Conservation (phyloP, 148 eudicot species). For the Talinum fruticosum region DNA sequence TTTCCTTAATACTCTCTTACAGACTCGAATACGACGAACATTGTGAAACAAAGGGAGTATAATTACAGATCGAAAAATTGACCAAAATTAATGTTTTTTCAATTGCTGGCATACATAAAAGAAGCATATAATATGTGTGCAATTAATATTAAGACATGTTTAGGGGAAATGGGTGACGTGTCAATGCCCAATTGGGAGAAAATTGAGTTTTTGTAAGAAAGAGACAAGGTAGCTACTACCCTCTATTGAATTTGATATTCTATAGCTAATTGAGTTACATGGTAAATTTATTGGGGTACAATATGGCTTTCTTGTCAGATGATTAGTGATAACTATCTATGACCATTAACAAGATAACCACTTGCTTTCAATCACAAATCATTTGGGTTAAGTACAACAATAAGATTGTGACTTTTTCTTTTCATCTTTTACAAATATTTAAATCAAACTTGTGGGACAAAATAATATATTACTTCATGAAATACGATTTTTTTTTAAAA, state of each 20-base stretch:
- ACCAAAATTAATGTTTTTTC: background rate
- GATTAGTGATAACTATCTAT: conserved; percentile 34
- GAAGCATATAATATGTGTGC: background rate
- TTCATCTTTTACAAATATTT: background rate
- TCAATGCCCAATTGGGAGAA: conserved; percentile 19
- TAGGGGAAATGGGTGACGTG: conserved; percentile 6
- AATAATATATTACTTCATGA: too few species aligned
- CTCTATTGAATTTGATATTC: conserved; percentile 4
- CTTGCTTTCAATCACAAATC: conserved; percentile 16
- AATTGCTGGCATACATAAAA: background rate
- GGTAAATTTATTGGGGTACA: conserved; percentile 18
- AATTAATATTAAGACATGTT: conserved; percentile 23
- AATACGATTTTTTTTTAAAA: too few species aligned
- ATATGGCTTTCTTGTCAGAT: conserved; percentile 30
- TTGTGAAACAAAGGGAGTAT: too few species aligned
- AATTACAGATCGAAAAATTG: too few species aligned
- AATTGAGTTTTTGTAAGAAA: conserved; percentile 25
- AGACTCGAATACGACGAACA: too few species aligned
- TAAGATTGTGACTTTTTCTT: conserved; percentile 17
- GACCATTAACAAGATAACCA: conserved; percentile 36
- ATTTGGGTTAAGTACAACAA: conserved; percentile 27
- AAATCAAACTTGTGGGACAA: too few species aligned
- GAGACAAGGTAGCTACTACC: conserved; percentile 44
- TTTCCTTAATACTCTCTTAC: too few species aligned
- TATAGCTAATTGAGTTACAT: conserved; percentile 13